A percentile compares a stretch with the other conserved stretches of the same genome.
Evolutionary conservation across 495 filamentous ascomycete species (phyloP).

Genomic region (Aspergillus avenaceus): DNA sequence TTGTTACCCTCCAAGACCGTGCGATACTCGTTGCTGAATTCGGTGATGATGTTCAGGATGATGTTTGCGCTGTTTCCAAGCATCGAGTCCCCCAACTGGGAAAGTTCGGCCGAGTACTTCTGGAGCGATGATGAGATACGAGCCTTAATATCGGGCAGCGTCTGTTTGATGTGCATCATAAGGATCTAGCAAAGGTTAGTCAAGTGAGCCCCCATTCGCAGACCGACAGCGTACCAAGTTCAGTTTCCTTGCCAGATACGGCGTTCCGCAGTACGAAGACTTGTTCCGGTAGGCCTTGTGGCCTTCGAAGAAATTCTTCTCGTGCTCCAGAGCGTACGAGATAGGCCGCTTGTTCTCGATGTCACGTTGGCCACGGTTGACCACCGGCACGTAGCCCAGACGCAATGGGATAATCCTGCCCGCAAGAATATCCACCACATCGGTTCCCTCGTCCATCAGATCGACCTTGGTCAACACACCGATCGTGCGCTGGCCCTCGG

Average conservation of each 20-base stretch:
- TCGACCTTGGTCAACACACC: constrained; percentile 99
- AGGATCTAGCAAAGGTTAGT: constrained; percentile 60
- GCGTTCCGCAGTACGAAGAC: constrained; percentile 96
- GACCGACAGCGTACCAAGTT: constrained; percentile 61
- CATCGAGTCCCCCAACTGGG: constrained; percentile 85
- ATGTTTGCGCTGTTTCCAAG: constrained; percentile 96
- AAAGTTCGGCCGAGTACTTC: constrained; percentile 83
- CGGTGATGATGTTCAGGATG: constrained; percentile 96
- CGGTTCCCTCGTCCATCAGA: constrained; percentile 98
- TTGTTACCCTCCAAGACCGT: constrained; percentile 96
- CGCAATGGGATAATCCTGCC: constrained; percentile 95
- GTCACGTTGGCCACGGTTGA: constrained; percentile 98
- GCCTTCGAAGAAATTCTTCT: constrained; percentile 97
- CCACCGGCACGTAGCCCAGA: constrained; percentile 95
- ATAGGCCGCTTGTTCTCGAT: constrained; percentile 97
- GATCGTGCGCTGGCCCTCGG: constrained; percentile 96
- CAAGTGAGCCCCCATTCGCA: not conserved
- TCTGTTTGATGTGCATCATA: constrained; percentile 99
- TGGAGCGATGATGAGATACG: constrained; percentile 88
- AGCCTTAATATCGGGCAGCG: constrained; percentile 95
- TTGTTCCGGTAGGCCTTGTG: constrained; percentile 99
- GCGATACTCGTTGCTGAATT: constrained; percentile 96
- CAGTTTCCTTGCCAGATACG: constrained; percentile 92
- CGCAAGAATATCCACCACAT: constrained; percentile 98
- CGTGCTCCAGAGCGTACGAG: constrained; percentile 85